Evolutionary conservation across 441 rosid species (phyloP), one percentile per base, ranked within the genome.

Genomic region (Adansonia grandidieri): DNA sequence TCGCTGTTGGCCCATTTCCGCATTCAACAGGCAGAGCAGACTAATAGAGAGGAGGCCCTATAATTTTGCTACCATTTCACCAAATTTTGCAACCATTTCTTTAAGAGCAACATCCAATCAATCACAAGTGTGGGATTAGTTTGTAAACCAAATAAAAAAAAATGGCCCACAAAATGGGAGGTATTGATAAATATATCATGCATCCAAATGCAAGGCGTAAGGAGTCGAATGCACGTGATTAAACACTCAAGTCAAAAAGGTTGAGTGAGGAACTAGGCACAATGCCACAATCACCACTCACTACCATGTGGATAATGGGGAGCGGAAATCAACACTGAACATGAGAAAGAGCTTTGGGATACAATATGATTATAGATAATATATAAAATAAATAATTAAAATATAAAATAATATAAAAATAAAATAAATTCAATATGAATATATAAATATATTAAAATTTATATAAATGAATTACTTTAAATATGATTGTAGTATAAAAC

Each of bases 111-210:
- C 4, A 47, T 58, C 74, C 45, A 58, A 13, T 22, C 14, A 51
- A 50, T 72, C 58, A 3, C 47, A 32, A 4, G 0, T 2, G 37
- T 40, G n/a, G 20, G 11, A 51, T 20, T 32, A 44, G n/a, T 48
- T 60, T 44, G 58, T 10, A 37, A 0, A 0, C 22, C 28, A 15
- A 32, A 77, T 6, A 40, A 42, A 28, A 32, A 32, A 65, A 40
- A 70, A n/a, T 44, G 68, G 72, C 73, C 72, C 78, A 65, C 50
- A 19, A 53, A 40, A 53, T 74, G 77, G 77, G 50, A 22, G 65
- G 64, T 15, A 13, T 14, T 14, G 61, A 75, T 50, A 6, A 50
- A 50, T 1, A n/a, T 42, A 6, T 6, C 6, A 5, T n/a, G 3
- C 9, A 44, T 37, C 22, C 60, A 53, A 54, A 42, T 68, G 42